phyloP scores from a whole-genome alignment of 441 rosid species.

The Hura crepitans region DNA sequence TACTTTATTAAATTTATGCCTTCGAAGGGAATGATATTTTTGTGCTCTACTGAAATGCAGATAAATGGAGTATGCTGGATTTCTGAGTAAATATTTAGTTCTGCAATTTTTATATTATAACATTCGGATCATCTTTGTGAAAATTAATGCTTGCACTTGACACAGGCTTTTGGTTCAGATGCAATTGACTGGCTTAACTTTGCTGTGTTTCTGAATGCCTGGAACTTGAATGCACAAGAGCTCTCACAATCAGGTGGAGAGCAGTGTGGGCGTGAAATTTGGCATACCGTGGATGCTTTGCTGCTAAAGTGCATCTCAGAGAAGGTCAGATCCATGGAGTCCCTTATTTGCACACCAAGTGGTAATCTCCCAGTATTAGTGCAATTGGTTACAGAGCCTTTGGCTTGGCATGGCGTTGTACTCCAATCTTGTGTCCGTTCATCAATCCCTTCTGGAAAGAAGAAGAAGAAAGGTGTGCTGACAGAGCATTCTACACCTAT shows the following conservation, averaged over 20 bases:
- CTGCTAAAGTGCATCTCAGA: conserved; percentile 51
- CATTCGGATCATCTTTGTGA: conserved; percentile 1
- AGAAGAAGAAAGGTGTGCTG: conserved; percentile 75
- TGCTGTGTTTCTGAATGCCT: conserved; percentile 76
- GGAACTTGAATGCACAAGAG: conserved; percentile 67
- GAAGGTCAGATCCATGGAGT: conserved; percentile 43
- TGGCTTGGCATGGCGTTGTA: conserved; percentile 83
- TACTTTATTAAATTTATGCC: neutral
- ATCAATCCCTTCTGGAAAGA: conserved; percentile 82
- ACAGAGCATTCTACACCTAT: conserved; percentile 45
- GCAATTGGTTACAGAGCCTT: conserved; percentile 72
- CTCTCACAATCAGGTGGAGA: conserved; percentile 33
- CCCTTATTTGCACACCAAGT: conserved; percentile 42
- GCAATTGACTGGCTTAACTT: conserved; percentile 79
- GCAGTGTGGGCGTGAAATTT: conserved; percentile 33
- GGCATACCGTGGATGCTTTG: conserved; percentile 53
- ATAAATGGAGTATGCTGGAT: neutral
- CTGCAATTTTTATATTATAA: neutral
- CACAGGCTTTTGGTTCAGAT: conserved; percentile 73
- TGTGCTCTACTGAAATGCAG: conserved; percentile 15
- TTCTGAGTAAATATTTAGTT: neutral
- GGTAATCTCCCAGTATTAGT: conserved; percentile 52
- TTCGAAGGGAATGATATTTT: neutral
- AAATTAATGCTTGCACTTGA: conserved; percentile 23
- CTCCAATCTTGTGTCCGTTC: conserved; percentile 70